These are phyloP conservation scores for Pigoraptor vietnamica DNA, from an alignment of 78 protist species.

Conservation along the genomic window DNA sequence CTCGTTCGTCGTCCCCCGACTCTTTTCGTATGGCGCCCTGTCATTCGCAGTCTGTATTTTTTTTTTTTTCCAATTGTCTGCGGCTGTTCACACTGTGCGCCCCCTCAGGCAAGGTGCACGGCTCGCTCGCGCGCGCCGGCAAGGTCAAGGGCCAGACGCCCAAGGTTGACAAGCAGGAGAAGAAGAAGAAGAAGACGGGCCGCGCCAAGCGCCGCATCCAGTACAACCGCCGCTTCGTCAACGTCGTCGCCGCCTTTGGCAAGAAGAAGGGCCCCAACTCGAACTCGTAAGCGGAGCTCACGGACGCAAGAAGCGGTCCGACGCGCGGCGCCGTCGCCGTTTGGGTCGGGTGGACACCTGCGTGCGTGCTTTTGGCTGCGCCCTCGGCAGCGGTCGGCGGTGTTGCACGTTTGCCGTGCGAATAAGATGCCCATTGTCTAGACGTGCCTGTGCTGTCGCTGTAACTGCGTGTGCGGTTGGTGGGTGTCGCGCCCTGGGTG, in stretches of 20 bases:
- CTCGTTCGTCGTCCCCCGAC: too few relatives aligned
- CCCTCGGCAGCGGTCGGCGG: too few relatives aligned
- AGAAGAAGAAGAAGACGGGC: slow-evolving; percentile 56
- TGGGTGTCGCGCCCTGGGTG: neutral
- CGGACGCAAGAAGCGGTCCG: too few relatives aligned
- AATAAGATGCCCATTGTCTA: too few relatives aligned
- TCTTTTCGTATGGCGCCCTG: too few relatives aligned
- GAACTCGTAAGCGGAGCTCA: neutral
- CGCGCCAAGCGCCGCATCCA: slow-evolving; percentile 73
- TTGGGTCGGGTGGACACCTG: neutral
- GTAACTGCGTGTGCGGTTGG: neutral
- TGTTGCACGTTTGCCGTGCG: too few relatives aligned
- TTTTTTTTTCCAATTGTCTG: too few relatives aligned
- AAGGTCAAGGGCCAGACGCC: slow-evolving; percentile 88
- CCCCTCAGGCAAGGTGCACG: slow-evolving; percentile 85
- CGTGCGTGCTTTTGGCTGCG: neutral
- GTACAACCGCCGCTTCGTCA: slow-evolving; percentile 79
- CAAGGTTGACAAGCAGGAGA: slow-evolving; percentile 65
- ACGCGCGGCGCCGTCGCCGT: too few relatives aligned
- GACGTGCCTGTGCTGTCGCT: neutral
- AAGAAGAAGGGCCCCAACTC: slow-evolving; percentile 41
- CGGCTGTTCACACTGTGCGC: too few relatives aligned
- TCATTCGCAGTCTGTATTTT: too few relatives aligned
- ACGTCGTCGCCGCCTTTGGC: slow-evolving; percentile 24
- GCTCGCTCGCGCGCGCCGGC: slow-evolving; percentile 90